A percentile compares a stretch with the other conserved stretches of the same genome.
Conservation (phyloP, 495 filamentous ascomycete genomes). For the Hyaloscypha finlandica region DNA sequence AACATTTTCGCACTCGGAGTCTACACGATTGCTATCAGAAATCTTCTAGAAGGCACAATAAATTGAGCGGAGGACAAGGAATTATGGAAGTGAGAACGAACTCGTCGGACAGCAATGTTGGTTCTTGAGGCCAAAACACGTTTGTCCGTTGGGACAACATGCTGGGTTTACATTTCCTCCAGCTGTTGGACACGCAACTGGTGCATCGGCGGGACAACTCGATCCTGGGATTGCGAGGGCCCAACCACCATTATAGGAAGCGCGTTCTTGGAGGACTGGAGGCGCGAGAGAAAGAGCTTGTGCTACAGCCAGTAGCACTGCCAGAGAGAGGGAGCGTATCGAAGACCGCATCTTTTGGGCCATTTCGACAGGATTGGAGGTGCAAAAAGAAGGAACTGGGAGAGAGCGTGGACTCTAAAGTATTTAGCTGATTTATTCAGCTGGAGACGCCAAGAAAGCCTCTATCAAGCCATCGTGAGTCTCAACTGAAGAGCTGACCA, state of each 20-base stretch:
- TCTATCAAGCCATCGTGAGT: too few species aligned
- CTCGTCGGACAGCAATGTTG: conserved; percentile 23
- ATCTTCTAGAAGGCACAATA: too few species aligned
- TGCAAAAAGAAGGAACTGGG: background rate
- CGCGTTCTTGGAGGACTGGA: conserved; percentile 10
- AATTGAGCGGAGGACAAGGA: background rate
- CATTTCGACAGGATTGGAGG: background rate
- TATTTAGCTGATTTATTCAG: background rate
- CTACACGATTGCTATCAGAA: background rate
- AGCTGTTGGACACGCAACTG: conserved; percentile 4
- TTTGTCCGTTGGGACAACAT: conserved; percentile 22
- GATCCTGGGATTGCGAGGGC: conserved; percentile 20
- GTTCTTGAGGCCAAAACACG: background rate
- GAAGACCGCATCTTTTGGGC: background rate
- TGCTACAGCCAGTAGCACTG: background rate
- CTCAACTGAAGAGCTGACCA: too few species aligned
- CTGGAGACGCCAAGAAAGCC: too few species aligned
- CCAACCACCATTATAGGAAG: conserved; percentile 22
- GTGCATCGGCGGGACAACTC: conserved; percentile 21
- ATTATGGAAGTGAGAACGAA: background rate
- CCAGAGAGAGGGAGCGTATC: background rate
- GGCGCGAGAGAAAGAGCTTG: background rate
- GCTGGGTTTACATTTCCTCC: conserved; percentile 6
- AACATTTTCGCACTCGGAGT: conserved; percentile 15
- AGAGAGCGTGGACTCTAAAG: background rate